phyloP scores from a whole-genome alignment of 352 stramenopile genomes.

The Phytophthora macrochlamydospora region DNA sequence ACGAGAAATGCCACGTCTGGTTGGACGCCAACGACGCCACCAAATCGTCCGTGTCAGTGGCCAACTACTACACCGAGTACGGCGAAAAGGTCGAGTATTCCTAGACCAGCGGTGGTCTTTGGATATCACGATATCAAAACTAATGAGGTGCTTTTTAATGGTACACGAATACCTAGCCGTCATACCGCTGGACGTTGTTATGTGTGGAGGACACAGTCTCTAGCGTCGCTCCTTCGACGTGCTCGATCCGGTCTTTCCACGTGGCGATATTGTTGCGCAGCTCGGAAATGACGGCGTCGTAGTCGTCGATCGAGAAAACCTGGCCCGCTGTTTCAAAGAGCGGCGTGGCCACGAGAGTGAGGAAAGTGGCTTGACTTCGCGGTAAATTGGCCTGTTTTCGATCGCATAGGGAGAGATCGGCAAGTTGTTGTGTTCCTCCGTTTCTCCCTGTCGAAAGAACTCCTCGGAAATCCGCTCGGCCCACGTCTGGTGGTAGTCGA shows the following conservation, averaged over 20 bases:
- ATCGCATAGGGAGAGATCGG: conserved; percentile 68
- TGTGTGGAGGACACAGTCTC: conserved; percentile 31
- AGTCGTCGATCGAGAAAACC: conserved; percentile 67
- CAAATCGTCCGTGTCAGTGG: conserved; percentile 70
- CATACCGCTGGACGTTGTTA: too few relatives aligned
- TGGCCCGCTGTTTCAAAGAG: conserved; percentile 67
- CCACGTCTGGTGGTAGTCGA: conserved; percentile 64
- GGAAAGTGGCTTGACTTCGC: conserved; percentile 68
- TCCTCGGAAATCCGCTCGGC: conserved; percentile 70
- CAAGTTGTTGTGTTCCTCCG: conserved; percentile 57
- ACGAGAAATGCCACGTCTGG: conserved; percentile 91
- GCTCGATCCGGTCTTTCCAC: conserved; percentile 56
- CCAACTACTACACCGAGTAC: conserved; percentile 87
- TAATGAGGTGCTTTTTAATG: too few relatives aligned
- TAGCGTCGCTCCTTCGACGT: conserved; percentile 21
- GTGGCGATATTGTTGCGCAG: conserved; percentile 54
- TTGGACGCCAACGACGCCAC: conserved; percentile 63
- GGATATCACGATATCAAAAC: too few relatives aligned
- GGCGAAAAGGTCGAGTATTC: conserved; percentile 53
- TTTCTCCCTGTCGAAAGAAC: conserved; percentile 71
- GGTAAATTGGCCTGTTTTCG: conserved; percentile 61
- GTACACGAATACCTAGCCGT: too few relatives aligned
- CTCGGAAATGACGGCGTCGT: conserved; percentile 52
- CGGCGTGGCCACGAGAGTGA: conserved; percentile 64
- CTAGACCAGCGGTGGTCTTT: conserved; percentile 1